A percentile compares a stretch with the other conserved stretches of the same genome.
phyloP scores from a whole-genome alignment of 768 basidiomycete genomes.

The Phanerochaete sordida region DNA sequence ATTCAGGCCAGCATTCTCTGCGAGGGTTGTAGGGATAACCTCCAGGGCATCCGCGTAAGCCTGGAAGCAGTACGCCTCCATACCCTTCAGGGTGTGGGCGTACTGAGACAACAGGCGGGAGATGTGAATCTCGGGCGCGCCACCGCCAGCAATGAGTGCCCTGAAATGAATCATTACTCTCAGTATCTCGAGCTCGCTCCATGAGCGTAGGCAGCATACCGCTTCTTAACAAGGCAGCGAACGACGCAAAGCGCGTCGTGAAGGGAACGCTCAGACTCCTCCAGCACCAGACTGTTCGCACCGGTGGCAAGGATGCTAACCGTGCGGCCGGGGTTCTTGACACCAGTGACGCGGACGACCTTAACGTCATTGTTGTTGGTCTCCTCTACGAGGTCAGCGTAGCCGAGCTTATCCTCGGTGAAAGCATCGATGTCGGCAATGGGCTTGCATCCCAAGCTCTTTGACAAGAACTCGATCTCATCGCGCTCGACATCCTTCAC shows the following conservation, averaged over 20 bases:
- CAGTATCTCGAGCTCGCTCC: neutral
- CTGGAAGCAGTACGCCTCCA: slow-evolving; percentile 99
- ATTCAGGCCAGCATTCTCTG: slow-evolving; percentile 97
- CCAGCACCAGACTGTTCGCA: slow-evolving; percentile 86
- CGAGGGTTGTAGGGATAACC: slow-evolving; percentile 95
- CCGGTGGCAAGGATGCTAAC: slow-evolving; percentile 96
- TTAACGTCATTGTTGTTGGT: slow-evolving; percentile 76
- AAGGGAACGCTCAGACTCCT: slow-evolving; percentile 95
- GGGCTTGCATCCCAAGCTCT: slow-evolving; percentile 93
- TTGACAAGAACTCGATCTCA: slow-evolving; percentile 95
- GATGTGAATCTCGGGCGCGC: slow-evolving; percentile 97
- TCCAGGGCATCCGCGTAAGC: slow-evolving; percentile 97
- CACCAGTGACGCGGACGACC: slow-evolving; percentile 91
- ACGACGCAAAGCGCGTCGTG: slow-evolving; percentile 99
- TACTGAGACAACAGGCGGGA: slow-evolving; percentile 89
- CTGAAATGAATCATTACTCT: slow-evolving; percentile 31
- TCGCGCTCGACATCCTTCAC: slow-evolving; percentile 98
- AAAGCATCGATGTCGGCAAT: slow-evolving; percentile 97
- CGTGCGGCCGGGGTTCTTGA: slow-evolving; percentile 92
- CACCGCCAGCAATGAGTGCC: slow-evolving; percentile 93
- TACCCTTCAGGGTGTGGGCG: slow-evolving; percentile 90
- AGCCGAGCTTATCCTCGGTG: slow-evolving; percentile 96
- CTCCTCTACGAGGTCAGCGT: slow-evolving; percentile 95
- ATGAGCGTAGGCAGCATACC: slow-evolving; percentile 46
- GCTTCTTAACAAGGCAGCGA: slow-evolving; percentile 95